These are phyloP conservation scores for Colletotrichum sp. DNA, from an alignment of 2,329 filamentous ascomycete species.

Conservation along the genomic window DNA sequence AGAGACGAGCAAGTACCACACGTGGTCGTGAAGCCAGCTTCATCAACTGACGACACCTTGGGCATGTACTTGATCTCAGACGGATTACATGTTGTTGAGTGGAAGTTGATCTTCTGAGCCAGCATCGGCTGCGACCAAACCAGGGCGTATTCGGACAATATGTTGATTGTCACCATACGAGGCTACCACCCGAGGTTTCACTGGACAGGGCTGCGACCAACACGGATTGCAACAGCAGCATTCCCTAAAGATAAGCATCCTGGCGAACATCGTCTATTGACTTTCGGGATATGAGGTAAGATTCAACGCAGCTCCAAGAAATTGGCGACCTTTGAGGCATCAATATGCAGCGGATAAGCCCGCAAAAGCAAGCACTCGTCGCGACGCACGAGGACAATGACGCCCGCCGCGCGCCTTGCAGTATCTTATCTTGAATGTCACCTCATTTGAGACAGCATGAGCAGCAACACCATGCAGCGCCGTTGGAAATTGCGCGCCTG, in stretches of 20 bases:
- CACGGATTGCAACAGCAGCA: not conserved
- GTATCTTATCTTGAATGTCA: not conserved
- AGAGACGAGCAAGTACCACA: not conserved
- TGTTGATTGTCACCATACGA: not conserved
- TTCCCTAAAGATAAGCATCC: not conserved
- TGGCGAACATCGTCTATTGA: not conserved
- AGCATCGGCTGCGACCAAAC: not conserved
- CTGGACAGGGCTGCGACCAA: not conserved
- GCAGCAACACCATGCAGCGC: not conserved
- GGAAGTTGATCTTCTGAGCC: not conserved
- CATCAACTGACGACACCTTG: not conserved
- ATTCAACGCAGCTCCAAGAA: not conserved
- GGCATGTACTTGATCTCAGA: not conserved
- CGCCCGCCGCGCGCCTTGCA: not conserved
- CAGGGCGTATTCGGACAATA: not conserved
- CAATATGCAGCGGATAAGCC: not conserved
- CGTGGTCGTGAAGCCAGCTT: not conserved
- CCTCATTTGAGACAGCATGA: not conserved
- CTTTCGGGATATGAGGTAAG: not conserved
- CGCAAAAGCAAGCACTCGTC: not conserved
- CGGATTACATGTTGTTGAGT: not conserved
- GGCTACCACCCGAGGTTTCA: not conserved
- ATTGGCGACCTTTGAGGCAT: too few relatives aligned
- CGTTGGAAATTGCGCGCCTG: constrained; percentile 8
- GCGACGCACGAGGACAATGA: not conserved